phyloP scores from a whole-genome alignment of 2,329 filamentous ascomycete genomes.

The Trichophyton mentagrophytes region DNA sequence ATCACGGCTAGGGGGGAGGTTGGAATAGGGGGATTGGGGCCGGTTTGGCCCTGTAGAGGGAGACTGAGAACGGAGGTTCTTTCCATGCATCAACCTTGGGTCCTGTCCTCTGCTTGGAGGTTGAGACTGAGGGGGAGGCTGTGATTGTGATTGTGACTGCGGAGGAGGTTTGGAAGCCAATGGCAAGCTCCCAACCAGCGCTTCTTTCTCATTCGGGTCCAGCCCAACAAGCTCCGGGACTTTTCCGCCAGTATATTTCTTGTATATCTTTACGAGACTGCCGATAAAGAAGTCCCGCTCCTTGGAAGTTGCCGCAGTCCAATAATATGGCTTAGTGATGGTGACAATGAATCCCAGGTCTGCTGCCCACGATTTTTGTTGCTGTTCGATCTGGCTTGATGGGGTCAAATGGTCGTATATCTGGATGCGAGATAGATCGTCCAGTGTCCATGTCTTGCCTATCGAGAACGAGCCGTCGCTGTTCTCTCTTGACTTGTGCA shows the following conservation, averaged over 20 bases:
- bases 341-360: conserved; percentile 76
- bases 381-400: conserved; percentile 46
- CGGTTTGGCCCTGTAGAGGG: conserved; percentile 18
- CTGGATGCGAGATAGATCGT: conserved; percentile 73
- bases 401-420: conserved; percentile 57
- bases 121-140: neutral
- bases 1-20: conserved; percentile 28
- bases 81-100: conserved; percentile 16
- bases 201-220: conserved; percentile 62
- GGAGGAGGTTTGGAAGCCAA: conserved; percentile 14
- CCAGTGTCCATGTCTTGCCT: conserved; percentile 94
- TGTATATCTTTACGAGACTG: conserved; percentile 89
- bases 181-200: conserved; percentile 47
- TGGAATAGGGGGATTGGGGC: conserved; percentile 22
- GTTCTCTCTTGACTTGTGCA: conserved; percentile 97
- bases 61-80: neutral
- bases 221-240: conserved; percentile 71
- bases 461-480: conserved; percentile 88
- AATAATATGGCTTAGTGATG: conserved; percentile 90
- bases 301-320: conserved; percentile 84
- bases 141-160: neutral
- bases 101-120: conserved; percentile 15
- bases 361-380: conserved; percentile 62
- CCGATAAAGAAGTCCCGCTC: conserved; percentile 99
- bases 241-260: conserved; percentile 85